A percentile compares a stretch with the other conserved stretches of the same genome.
These are phyloP conservation scores for Hortaea sp. DNA, from an alignment of 2,329 filamentous ascomycete genomes.

Conservation along the genomic window DNA sequence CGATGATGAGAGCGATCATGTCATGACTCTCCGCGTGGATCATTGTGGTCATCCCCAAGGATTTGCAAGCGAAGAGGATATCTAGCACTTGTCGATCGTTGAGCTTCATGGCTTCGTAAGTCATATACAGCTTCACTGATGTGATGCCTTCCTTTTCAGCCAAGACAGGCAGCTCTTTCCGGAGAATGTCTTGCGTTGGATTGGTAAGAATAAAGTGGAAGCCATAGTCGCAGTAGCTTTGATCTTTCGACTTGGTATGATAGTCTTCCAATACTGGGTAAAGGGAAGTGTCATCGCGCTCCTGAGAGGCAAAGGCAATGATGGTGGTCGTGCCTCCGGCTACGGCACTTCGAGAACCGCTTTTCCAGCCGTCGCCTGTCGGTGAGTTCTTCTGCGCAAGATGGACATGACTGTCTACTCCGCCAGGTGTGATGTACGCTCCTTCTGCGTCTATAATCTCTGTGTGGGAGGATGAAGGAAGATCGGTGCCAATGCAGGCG, in stretches of 20 bases:
- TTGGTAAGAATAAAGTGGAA: slow-evolving; percentile 45
- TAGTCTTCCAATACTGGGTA: slow-evolving; percentile 39
- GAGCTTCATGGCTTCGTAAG: slow-evolving; percentile 39
- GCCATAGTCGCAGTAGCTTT: slow-evolving; percentile 48
- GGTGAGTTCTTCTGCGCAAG: slow-evolving; percentile 36
- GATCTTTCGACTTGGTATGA: slow-evolving; percentile 33
- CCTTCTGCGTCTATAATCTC: slow-evolving; percentile 36
- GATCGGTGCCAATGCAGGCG: slow-evolving; percentile 31
- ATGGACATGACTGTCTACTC: slow-evolving; percentile 42
- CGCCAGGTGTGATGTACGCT: slow-evolving; percentile 38
- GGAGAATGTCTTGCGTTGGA: slow-evolving; percentile 31
- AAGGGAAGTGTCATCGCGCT: slow-evolving; percentile 36
- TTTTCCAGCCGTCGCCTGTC: slow-evolving; percentile 37
- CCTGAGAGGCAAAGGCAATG: slow-evolving; percentile 47
- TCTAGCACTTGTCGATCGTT: slow-evolving; percentile 41
- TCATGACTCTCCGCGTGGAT: slow-evolving; percentile 41
- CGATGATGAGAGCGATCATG: slow-evolving; percentile 35
- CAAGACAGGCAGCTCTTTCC: slow-evolving; percentile 32
- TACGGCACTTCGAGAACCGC: slow-evolving; percentile 45
- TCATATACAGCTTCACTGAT: slow-evolving; percentile 45
- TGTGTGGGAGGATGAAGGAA: slow-evolving; percentile 26
- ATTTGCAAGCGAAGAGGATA: slow-evolving; percentile 39
- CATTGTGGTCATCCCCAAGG: slow-evolving; percentile 39
- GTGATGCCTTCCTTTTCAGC: slow-evolving; percentile 35
- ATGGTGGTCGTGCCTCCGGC: slow-evolving; percentile 51